Conservation (phyloP, 148 eudicot genomes). For the Linanthus parryae region DNA sequence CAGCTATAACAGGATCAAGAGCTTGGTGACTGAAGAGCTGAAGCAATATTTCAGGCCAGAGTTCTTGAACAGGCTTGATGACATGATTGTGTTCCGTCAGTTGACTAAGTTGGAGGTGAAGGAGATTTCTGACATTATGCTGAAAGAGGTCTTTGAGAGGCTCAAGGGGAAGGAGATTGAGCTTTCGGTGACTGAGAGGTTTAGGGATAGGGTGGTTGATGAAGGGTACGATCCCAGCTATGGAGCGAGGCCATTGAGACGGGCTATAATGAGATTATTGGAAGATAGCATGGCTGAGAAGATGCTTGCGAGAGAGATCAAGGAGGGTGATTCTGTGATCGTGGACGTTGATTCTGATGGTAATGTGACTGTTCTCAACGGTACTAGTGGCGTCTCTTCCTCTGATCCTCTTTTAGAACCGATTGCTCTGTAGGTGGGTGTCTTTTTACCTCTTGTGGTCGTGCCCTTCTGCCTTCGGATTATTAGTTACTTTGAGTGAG, state of each 20-base stretch:
- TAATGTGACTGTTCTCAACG: conserved; percentile 67
- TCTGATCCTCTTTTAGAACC: conserved; percentile 53
- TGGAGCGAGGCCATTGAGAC: conserved; percentile 84
- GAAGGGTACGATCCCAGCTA: conserved; percentile 87
- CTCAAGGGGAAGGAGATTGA: conserved; percentile 54
- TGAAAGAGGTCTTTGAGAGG: conserved; percentile 83
- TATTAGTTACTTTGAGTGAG: not conserved
- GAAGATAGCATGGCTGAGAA: conserved; percentile 97
- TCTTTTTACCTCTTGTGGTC: not conserved
- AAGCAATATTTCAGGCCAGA: conserved; percentile 88
- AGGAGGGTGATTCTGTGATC: conserved; percentile 83
- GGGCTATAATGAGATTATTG: conserved; percentile 86
- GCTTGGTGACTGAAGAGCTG: conserved; percentile 69
- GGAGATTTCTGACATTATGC: conserved; percentile 89
- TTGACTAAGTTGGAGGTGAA: conserved; percentile 82
- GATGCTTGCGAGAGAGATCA: conserved; percentile 80
- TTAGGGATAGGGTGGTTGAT: conserved; percentile 70
- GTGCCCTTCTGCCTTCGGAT: conserved; percentile 6
- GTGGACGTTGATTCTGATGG: conserved; percentile 73
- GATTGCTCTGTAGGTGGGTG: conserved; percentile 26
- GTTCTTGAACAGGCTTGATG: conserved; percentile 84
- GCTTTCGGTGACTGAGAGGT: conserved; percentile 77
- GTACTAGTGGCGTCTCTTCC: conserved; percentile 59
- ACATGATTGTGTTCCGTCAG: conserved; percentile 85
- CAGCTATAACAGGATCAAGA: conserved; percentile 73